Evolutionary conservation across 345 rosid species (phyloP).

Genomic region (Syzygium jambos): DNA sequence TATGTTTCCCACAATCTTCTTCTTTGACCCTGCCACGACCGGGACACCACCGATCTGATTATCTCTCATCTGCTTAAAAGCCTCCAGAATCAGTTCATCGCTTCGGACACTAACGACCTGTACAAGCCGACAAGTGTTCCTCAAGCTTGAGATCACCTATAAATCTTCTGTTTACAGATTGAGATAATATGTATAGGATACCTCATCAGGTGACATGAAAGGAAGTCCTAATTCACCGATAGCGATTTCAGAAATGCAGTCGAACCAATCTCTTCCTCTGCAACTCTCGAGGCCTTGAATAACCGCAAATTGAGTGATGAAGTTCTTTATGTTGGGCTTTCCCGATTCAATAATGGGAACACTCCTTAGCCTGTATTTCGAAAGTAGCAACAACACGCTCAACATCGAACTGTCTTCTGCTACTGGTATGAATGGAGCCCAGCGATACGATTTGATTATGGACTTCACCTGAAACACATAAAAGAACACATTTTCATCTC

Average conservation of each 20-base stretch:
- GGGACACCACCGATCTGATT: conserved; percentile 82
- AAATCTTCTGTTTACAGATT: not conserved
- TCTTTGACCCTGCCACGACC: conserved; percentile 37
- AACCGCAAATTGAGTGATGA: conserved; percentile 79
- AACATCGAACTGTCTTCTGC: conserved; percentile 71
- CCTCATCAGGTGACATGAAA: conserved; percentile 65
- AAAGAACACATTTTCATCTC: not conserved
- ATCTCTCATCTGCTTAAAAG: conserved; percentile 72
- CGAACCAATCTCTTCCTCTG: conserved; percentile 92
- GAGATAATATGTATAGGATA: not conserved
- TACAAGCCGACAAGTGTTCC: conserved; percentile 1
- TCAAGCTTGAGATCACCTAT: not conserved
- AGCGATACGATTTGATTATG: conserved; percentile 63
- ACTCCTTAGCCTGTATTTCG: conserved; percentile 71
- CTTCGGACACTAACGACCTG: conserved; percentile 57
- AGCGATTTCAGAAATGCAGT: conserved; percentile 46
- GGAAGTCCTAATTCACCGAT: conserved; percentile 84
- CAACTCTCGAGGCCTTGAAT: conserved; percentile 76
- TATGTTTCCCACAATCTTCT: conserved; percentile 35
- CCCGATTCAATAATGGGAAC: conserved; percentile 73
- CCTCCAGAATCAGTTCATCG: conserved; percentile 67
- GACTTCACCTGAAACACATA: conserved; percentile 46
- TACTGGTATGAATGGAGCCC: conserved; percentile 81
- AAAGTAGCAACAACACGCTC: conserved; percentile 66
- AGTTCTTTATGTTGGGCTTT: conserved; percentile 59